Evolutionary conservation across 371 early-diverging fungal genomes (phyloP), one percentile per base, ranked within the genome.

Genomic region (Apophysomyces elegans): DNA sequence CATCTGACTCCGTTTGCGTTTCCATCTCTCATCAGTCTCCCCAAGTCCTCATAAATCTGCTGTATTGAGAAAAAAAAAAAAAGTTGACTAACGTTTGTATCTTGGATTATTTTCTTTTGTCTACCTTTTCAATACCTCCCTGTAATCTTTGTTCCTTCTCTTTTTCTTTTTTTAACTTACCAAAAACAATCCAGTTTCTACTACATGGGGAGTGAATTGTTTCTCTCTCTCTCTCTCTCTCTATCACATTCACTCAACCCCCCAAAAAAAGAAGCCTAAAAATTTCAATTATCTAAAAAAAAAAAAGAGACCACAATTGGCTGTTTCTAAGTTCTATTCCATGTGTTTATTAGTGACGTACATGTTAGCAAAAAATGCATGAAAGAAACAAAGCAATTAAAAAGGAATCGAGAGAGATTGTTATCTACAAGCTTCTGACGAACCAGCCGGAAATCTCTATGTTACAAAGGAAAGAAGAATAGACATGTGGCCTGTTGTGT

Each of bases 1-100:
- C 72, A 43, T 18, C n/a, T 61, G 47, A 66, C 63, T 60, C 64
- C 71, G 50, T 67, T 71, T 67, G 64, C 58, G 32, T 67, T 67
- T 44, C 68, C 72, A 9, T 67, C 72, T 18, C 59, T 67, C 7
- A 59, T 70, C 41, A 65, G 68, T 54, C 41, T 67, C 36, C 62
- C 64, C 41, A 68, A 69, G 43, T 61, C 63, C 35, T 65, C 62
- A 50, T 67, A 62, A 68, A 59, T 7, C 41, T 37, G 13, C 26
- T 36, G 54, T n/a, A 58, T n/a, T 54, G 50, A 63, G 39, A 14
- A 26, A 63, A 45, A 50, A 50, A 50, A 0, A 13, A 45, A 50
- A 50, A 50, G 54, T 50, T 50, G 54, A 50, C 8, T 59, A 7
- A 58, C 45, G 14, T 9, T 41, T 13, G 21, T 41, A 37, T 46